Conservation (phyloP, 2,329 filamentous ascomycete species). For the Fusarium marasasianum region DNA sequence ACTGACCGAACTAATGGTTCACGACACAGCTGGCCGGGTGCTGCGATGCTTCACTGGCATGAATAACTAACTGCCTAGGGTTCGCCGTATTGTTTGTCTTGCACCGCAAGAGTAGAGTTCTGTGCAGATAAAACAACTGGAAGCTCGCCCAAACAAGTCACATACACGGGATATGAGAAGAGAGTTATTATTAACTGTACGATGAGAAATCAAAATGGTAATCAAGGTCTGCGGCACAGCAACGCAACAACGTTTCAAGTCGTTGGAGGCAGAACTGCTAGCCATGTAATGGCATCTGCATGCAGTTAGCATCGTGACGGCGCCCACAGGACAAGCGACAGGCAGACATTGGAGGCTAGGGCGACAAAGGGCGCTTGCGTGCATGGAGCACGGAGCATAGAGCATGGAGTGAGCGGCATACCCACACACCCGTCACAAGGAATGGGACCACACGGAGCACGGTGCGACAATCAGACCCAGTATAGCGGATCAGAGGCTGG, state of each 20-base stretch:
- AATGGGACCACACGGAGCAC: conserved; percentile 29
- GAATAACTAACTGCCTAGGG: background rate
- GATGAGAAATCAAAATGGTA: background rate
- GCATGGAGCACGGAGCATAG: background rate
- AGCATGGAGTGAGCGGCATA: conserved; percentile 1
- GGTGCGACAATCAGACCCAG: conserved; percentile 42
- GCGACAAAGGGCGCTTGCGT: conserved; percentile 23
- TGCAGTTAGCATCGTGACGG: conserved; percentile 33
- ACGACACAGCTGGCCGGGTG: background rate
- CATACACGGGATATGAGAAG: background rate
- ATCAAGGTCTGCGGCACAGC: conserved; percentile 19
- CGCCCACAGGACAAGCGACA: conserved; percentile 17
- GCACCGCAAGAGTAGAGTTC: background rate
- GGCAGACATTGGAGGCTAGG: background rate
- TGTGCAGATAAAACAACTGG: background rate
- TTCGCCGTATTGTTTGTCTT: background rate
- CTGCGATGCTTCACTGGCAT: background rate
- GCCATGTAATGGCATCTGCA: conserved; percentile 32
- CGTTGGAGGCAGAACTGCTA: conserved; percentile 31
- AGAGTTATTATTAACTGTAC: background rate
- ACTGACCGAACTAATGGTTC: conserved; percentile 9
- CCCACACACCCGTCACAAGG: conserved; percentile 31
- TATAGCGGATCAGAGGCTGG: conserved; percentile 35
- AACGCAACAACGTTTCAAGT: conserved; percentile 31
- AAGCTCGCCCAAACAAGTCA: background rate